Evolutionary conservation across 305 asterid genomes (phyloP).

Genomic region (Rubia peregrina): DNA sequence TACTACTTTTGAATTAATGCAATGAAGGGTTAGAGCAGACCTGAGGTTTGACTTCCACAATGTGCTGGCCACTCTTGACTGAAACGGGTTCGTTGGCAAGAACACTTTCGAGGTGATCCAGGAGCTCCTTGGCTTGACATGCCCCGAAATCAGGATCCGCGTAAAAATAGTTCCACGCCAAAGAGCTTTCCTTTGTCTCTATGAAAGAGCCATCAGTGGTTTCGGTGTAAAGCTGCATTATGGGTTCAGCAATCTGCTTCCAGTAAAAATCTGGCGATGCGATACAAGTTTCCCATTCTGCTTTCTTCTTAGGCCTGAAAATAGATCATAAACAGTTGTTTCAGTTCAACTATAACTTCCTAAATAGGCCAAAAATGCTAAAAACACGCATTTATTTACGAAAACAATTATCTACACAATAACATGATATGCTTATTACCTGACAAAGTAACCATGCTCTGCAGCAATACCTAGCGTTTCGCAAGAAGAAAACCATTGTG

Average conservation of each 20-base stretch:
- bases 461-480: slow-evolving; percentile 64
- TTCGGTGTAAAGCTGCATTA: slow-evolving; percentile 74
- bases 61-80: slow-evolving; percentile 71
- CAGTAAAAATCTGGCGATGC: slow-evolving; percentile 62
- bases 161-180: slow-evolving; percentile 81
- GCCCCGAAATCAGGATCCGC: slow-evolving; percentile 88
- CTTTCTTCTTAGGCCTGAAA: slow-evolving; percentile 45
- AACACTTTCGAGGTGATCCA: slow-evolving; percentile 80
- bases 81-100: slow-evolving; percentile 85
- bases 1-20: neutral
- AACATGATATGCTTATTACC: slow-evolving; percentile 29
- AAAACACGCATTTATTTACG: neutral
- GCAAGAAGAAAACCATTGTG: slow-evolving; percentile 61
- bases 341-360: neutral
- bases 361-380: neutral
- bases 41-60: slow-evolving; percentile 91
- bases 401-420: neutral
- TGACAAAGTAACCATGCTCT: slow-evolving; percentile 72
- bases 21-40: slow-evolving; percentile 26
- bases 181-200: slow-evolving; percentile 64
- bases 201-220: slow-evolving; percentile 88
- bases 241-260: slow-evolving; percentile 88
- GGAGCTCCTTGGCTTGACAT: slow-evolving; percentile 89
- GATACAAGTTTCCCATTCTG: slow-evolving; percentile 72
- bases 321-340: neutral